Conservation (phyloP, 441 rosid genomes). For the Eruca vesicaria region DNA sequence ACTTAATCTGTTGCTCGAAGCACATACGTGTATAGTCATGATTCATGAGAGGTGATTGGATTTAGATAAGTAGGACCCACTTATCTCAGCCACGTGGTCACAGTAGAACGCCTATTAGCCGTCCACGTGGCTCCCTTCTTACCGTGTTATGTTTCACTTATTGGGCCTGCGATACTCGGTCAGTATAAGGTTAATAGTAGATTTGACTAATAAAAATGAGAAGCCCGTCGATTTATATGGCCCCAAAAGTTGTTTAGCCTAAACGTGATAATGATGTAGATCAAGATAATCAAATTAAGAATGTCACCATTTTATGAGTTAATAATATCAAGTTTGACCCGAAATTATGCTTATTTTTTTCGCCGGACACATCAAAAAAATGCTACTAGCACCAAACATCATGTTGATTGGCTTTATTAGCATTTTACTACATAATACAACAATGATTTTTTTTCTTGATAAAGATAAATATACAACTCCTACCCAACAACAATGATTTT, state of each 20-base stretch:
- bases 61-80: slow-evolving; percentile 10
- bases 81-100: slow-evolving; percentile 10
- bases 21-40: background rate
- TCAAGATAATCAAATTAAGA: background rate
- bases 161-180: background rate
- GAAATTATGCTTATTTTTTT: too few species aligned
- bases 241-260: background rate
- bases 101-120: background rate
- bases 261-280: background rate
- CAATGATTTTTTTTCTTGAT: background rate
- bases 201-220: background rate
- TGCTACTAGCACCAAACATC: too few species aligned
- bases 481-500: background rate
- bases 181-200: background rate
- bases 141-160: background rate
- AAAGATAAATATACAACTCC: too few species aligned
- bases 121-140: background rate
- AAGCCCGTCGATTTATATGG: background rate
- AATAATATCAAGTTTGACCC: too few species aligned
- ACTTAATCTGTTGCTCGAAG: background rate
- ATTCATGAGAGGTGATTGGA: background rate
- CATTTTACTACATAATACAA: too few species aligned
- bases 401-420: too few species aligned
- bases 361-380: too few species aligned
- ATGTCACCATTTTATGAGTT: background rate